phyloP scores from a whole-genome alignment of 148 eudicot genomes.

The Beta vulgaris region DNA sequence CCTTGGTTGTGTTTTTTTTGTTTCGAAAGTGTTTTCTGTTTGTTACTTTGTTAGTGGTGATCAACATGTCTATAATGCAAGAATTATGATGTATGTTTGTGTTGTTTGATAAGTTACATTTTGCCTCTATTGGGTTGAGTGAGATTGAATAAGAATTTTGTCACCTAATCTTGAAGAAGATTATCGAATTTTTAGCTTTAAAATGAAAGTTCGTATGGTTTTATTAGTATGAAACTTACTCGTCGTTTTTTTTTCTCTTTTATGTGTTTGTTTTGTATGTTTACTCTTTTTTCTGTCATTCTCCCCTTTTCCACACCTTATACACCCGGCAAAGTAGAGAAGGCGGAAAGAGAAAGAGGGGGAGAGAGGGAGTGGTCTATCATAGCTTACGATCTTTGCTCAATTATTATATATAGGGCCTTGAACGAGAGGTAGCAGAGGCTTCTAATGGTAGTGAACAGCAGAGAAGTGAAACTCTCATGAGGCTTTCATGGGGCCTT shows the following conservation, averaged over 20 bases:
- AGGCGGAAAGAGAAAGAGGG: neutral
- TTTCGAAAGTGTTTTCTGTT: neutral
- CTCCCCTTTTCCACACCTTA: neutral
- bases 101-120: neutral
- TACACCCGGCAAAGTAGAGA: neutral
- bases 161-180: neutral
- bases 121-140: too few relatives aligned
- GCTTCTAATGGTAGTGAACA: conserved; percentile 55
- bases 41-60: neutral
- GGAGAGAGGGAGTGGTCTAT: neutral
- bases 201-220: neutral
- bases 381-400: neutral
- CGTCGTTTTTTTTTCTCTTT: neutral
- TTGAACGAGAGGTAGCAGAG: conserved; percentile 76
- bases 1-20: neutral
- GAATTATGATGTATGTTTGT: neutral
- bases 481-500: conserved; percentile 86
- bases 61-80: neutral
- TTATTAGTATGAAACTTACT: neutral
- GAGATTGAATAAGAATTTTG: too few relatives aligned
- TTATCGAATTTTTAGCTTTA: neutral
- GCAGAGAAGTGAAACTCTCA: conserved; percentile 50
- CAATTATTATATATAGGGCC: conserved; percentile 38
- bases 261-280: neutral
- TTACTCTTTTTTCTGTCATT: too few relatives aligned